These are phyloP conservation scores for Vinca minor DNA, from an alignment of 257 asterid genomes.

Conservation along the genomic window DNA sequence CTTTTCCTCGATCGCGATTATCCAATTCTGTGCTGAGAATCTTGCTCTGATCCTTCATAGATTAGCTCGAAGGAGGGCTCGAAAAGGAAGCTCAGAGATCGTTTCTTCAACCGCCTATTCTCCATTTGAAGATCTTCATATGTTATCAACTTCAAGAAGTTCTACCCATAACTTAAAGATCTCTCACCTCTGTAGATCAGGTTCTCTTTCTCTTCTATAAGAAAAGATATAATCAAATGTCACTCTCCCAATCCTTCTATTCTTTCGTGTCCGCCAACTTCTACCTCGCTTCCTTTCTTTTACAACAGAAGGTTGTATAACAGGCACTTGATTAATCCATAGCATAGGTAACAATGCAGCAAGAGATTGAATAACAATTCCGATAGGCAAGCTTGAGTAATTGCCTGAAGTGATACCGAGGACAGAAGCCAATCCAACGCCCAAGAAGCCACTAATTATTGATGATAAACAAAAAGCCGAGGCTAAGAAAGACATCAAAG, in stretches of 20 bases:
- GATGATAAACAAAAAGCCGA: conserved; percentile 68
- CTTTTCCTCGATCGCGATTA: too few relatives aligned
- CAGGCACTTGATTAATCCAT: conserved; percentile 53
- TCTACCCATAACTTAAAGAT: too few relatives aligned
- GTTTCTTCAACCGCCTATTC: too few relatives aligned
- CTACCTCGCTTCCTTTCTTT: conserved; percentile 32
- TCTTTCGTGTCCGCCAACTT: conserved; percentile 40
- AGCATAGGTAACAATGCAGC: conserved; percentile 58
- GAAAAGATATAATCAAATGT: conserved; percentile 35
- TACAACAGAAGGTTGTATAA: conserved; percentile 27
- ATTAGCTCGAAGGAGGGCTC: too few relatives aligned
- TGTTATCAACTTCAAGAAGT: too few relatives aligned
- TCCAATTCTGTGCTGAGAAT: too few relatives aligned
- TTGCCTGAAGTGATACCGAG: conserved; percentile 57
- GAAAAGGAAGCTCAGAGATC: too few relatives aligned
- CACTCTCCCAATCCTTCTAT: conserved; percentile 55
- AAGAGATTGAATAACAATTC: conserved; percentile 57
- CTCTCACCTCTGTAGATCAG: conserved; percentile 35
- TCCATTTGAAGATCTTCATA: too few relatives aligned
- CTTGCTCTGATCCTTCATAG: too few relatives aligned
- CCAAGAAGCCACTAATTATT: conserved; percentile 54
- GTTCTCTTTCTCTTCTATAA: conserved; percentile 51
- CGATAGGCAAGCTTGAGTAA: conserved; percentile 57
- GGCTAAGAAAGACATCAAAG: conserved; percentile 64
- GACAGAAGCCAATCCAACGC: conserved; percentile 56